These are phyloP conservation scores for Arabidopsis arenosa DNA, from an alignment of 345 rosid genomes.

Conservation along the genomic window DNA sequence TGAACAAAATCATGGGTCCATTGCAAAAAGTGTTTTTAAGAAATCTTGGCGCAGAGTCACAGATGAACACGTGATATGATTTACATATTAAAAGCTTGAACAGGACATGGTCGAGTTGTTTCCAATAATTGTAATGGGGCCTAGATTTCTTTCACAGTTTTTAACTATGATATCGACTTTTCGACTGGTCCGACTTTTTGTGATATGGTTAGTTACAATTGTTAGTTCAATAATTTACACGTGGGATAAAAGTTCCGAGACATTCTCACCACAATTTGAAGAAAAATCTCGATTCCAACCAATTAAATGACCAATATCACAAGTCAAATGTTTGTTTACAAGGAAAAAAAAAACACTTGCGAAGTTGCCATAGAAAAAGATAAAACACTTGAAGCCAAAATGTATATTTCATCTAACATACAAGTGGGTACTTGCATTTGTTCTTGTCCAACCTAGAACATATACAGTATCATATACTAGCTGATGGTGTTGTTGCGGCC, in stretches of 20 bases:
- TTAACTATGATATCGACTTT: conserved; percentile 9
- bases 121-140: conserved; percentile 33
- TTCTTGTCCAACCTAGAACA: background rate
- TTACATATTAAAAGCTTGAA: background rate
- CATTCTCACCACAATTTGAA: conserved; percentile 15
- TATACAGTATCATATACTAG: too few species aligned
- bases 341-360: too few species aligned
- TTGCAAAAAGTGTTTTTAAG: conserved; percentile 1
- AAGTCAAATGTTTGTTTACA: too few species aligned
- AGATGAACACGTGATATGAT: conserved; percentile 18
- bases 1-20: conserved; percentile 5
- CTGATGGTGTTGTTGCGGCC: too few species aligned
- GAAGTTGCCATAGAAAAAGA: too few species aligned
- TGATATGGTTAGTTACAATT: conserved; percentile 32
- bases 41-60: conserved; percentile 16
- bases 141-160: conserved; percentile 7
- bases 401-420: too few species aligned
- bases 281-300: background rate
- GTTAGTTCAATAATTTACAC: conserved; percentile 12
- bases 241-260: background rate
- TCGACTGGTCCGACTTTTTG: conserved; percentile 13
- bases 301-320: too few species aligned
- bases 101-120: conserved; percentile 16
- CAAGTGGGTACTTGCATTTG: background rate
- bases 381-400: too few species aligned